phyloP scores from a whole-genome alignment of 305 asterid species.

The Andrographis paniculata region DNA sequence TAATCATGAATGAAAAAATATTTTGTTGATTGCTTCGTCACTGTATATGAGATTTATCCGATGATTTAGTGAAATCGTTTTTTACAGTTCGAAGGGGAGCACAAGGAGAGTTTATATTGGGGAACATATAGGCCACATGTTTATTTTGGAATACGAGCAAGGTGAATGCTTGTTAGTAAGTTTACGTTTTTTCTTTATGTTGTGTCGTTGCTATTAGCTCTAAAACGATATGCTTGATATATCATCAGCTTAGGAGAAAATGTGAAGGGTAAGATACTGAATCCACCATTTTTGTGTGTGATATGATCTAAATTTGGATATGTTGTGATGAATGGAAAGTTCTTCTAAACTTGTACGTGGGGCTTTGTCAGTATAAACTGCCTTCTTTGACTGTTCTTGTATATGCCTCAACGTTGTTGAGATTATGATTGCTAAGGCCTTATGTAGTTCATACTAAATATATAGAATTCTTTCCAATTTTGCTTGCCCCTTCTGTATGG shows the following conservation, averaged over 20 bases:
- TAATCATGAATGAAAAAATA: conserved; percentile 2
- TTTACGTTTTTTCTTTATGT: not conserved
- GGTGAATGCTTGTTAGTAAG: conserved; percentile 30
- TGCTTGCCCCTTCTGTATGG: too few relatives aligned
- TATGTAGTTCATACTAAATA: too few relatives aligned
- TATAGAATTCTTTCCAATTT: too few relatives aligned
- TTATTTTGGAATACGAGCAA: conserved; percentile 84
- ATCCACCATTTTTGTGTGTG: too few relatives aligned
- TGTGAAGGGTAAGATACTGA: too few relatives aligned
- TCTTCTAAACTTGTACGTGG: too few relatives aligned
- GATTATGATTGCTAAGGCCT: too few relatives aligned
- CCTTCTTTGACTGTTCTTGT: not conserved
- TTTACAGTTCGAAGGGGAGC: conserved; percentile 86
- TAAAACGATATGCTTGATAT: conserved; percentile 2
- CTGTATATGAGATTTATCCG: conserved; percentile 6
- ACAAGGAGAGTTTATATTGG: conserved; percentile 92
- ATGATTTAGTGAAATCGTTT: conserved; percentile 11
- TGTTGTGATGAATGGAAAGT: too few relatives aligned
- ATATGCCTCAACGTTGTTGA: too few relatives aligned
- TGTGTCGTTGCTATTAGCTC: not conserved
- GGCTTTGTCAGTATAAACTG: too few relatives aligned
- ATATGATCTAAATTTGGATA: too few relatives aligned
- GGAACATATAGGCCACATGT: conserved; percentile 96
- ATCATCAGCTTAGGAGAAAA: too few relatives aligned
- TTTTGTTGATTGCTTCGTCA: not conserved